Conservation (phyloP, 352 stramenopile species). For the Phytophthora hybrid region DNA sequence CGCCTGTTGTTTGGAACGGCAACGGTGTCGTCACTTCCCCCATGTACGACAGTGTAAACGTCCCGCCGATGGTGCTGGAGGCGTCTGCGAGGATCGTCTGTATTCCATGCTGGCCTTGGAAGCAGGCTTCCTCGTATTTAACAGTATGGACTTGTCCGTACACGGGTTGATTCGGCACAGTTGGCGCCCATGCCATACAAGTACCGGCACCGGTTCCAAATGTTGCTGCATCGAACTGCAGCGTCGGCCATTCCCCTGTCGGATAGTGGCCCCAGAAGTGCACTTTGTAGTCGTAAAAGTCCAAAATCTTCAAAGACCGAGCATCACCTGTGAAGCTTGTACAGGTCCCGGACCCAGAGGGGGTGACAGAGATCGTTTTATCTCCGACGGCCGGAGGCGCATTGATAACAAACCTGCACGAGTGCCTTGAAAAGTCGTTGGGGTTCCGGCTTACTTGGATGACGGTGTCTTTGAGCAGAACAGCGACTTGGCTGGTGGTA, state of each 20-base stretch:
- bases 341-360: conserved; percentile 34
- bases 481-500: conserved; percentile 38
- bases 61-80: conserved; percentile 86
- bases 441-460: conserved; percentile 81
- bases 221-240: conserved; percentile 53
- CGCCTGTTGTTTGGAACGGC: conserved; percentile 76
- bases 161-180: conserved; percentile 38
- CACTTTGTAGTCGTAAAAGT: conserved; percentile 80
- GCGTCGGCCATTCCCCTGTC: conserved; percentile 74
- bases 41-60: conserved; percentile 92
- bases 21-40: conserved; percentile 79
- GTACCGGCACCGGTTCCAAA: conserved; percentile 40
- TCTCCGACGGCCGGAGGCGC: conserved; percentile 4
- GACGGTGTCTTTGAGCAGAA: conserved; percentile 45
- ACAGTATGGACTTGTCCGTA: conserved; percentile 71
- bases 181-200: conserved; percentile 55
- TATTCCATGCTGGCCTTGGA: conserved; percentile 49
- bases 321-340: conserved; percentile 53
- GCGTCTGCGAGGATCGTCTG: conserved; percentile 83
- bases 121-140: conserved; percentile 75
- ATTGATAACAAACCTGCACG: conserved; percentile 63
- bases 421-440: conserved; percentile 71
- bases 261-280: conserved; percentile 75
- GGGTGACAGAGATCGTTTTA: conserved; percentile 46
- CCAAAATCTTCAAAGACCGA: conserved; percentile 63